These are phyloP conservation scores for Citrus unshiu DNA, from an alignment of 345 rosid genomes.

Conservation along the genomic window DNA sequence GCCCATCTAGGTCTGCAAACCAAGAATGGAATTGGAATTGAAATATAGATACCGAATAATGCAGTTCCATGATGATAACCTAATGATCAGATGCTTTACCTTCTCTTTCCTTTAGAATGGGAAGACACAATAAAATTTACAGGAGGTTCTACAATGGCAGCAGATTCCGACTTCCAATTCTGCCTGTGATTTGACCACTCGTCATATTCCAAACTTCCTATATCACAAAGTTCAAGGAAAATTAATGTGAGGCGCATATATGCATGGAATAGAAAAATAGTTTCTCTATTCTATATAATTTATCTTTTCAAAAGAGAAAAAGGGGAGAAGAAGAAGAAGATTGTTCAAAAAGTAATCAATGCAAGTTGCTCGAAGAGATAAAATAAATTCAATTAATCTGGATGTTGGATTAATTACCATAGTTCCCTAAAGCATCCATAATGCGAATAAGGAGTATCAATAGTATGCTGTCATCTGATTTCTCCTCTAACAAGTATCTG, in stretches of 20 bases:
- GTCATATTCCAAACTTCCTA: conserved; percentile 93
- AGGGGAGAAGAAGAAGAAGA: no score
- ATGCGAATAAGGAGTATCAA: conserved; percentile 80
- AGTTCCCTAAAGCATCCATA: conserved; percentile 93
- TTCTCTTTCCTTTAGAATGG: conserved; percentile 87
- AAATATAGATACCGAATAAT: neutral
- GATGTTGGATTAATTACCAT: conserved; percentile 52
- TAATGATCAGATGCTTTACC: conserved; percentile 37
- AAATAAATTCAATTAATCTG: conserved; percentile 17
- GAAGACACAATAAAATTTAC: conserved; percentile 78
- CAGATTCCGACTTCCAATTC: conserved; percentile 98
- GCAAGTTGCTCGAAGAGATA: neutral
- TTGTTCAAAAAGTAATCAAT: neutral
- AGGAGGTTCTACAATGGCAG: conserved; percentile 95
- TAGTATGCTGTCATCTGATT: conserved; percentile 97
- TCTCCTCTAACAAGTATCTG: conserved; percentile 86
- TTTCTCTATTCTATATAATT: no score
- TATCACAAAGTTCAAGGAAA: conserved; percentile 11
- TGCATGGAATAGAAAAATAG: neutral
- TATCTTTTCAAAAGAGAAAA: no score
- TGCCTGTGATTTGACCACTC: conserved; percentile 98
- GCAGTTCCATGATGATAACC: conserved; percentile 11
- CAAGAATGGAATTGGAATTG: conserved; percentile 18
- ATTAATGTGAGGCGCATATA: neutral
- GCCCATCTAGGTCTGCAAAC: conserved; percentile 96